phyloP scores from a whole-genome alignment of 1,284 basidiomycete species.

The Apiotrichum domesticum region DNA sequence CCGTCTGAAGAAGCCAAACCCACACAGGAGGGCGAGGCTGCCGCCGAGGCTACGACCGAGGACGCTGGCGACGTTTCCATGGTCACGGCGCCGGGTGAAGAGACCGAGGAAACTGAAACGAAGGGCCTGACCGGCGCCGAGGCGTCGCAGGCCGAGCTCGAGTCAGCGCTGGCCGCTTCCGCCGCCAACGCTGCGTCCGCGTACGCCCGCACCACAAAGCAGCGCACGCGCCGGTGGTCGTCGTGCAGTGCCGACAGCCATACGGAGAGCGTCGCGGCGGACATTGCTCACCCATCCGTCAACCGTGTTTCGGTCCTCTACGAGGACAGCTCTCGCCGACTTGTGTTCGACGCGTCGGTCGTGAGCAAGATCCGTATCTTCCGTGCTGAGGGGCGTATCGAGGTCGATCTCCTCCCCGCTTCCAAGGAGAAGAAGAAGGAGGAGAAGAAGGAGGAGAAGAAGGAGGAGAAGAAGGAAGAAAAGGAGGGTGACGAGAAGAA shows the following conservation, averaged over 20 bases:
- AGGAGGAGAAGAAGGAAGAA: conserved; percentile 8
- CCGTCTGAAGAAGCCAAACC: no score
- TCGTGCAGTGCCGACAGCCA: conserved; percentile 21
- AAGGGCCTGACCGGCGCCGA: conserved; percentile 13
- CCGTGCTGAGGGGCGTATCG: conserved; percentile 75
- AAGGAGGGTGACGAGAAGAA: neutral
- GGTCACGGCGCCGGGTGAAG: conserved; percentile 19
- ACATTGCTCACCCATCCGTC: conserved; percentile 17
- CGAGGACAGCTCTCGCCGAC: conserved; percentile 73
- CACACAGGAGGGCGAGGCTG: neutral
- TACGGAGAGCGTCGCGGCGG: conserved; percentile 12
- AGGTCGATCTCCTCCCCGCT: conserved; percentile 55
- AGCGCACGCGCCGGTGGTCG: conserved; percentile 23
- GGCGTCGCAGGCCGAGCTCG: conserved; percentile 19
- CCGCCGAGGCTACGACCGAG: neutral
- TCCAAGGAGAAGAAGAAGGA: conserved; percentile 7
- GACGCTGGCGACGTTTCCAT: conserved; percentile 32
- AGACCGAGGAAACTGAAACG: neutral
- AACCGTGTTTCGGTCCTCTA: conserved; percentile 81
- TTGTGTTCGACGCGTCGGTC: conserved; percentile 82
- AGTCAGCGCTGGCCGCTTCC: conserved; percentile 22
- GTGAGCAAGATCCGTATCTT: conserved; percentile 75
- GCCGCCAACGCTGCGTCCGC: conserved; percentile 31
- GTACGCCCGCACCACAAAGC: conserved; percentile 21
- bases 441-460: conserved; percentile 7